phyloP scores from a whole-genome alignment of 2,329 filamentous ascomycete species.

The Xylaria sp. region DNA sequence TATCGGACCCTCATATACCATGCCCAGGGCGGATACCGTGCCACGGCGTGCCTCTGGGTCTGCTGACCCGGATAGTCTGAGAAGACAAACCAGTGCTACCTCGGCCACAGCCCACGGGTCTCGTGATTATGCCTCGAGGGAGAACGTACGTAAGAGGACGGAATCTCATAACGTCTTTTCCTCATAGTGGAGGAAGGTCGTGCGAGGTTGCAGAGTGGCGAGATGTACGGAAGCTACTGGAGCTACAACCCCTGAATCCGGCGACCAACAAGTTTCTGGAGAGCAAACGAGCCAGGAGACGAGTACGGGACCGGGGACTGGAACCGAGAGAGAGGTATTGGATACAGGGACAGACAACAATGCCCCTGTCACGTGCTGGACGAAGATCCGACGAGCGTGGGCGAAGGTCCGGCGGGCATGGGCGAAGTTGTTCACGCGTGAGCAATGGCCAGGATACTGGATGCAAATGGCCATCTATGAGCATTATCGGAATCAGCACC shows the following conservation, averaged over 20 bases:
- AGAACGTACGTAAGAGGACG: constrained; percentile 16
- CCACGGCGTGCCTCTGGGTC: constrained; percentile 14
- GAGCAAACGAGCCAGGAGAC: too few relatives aligned
- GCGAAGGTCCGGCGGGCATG: background rate
- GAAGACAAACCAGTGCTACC: constrained; percentile 21
- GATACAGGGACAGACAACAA: background rate
- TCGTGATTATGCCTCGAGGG: constrained; percentile 10
- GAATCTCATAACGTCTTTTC: constrained; percentile 24
- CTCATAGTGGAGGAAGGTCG: constrained; percentile 24
- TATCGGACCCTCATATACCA: constrained; percentile 27
- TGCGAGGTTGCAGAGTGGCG: background rate
- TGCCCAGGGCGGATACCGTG: constrained; percentile 22
- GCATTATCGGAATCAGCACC: background rate
- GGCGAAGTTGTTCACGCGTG: background rate
- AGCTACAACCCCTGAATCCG: background rate
- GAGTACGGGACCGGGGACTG: too few relatives aligned
- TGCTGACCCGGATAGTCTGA: constrained; percentile 21
- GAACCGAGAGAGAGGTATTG: too few relatives aligned
- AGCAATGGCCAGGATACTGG: background rate
- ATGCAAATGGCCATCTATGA: background rate
- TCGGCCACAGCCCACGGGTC: constrained; percentile 19
- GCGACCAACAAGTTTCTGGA: background rate
- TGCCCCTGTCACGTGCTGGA: background rate
- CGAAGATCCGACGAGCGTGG: background rate
- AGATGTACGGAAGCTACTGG: background rate